Evolutionary conservation across 78 protist species (phyloP).

Genomic region (Planoprotostelium fungivorum): DNA sequence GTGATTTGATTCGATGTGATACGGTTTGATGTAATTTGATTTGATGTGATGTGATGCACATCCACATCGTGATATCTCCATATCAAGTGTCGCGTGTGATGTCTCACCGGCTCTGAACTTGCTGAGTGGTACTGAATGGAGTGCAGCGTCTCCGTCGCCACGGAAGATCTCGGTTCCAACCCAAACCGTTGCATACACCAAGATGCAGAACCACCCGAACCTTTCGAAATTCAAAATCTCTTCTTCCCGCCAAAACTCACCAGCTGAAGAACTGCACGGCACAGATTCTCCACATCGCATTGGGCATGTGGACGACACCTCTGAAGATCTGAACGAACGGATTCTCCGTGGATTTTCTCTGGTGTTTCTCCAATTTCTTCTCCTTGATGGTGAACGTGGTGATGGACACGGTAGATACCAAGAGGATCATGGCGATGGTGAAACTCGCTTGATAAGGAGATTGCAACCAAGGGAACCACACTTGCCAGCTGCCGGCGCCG

Average conservation of each 20-base stretch:
- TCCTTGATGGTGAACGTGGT: constrained; percentile 22
- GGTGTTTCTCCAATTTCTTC: constrained; percentile 1
- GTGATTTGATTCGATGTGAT: too few relatives aligned
- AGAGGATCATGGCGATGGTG: constrained; percentile 31
- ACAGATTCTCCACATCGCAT: constrained; percentile 22
- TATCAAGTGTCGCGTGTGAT: constrained; percentile 23
- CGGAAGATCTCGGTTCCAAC: constrained; percentile 48
- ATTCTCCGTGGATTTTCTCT: constrained; percentile 11
- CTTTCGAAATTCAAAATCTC: neutral
- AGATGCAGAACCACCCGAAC: constrained; percentile 61
- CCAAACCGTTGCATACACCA: constrained; percentile 54
- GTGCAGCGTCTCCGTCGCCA: constrained; percentile 50
- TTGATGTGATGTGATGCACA: too few relatives aligned
- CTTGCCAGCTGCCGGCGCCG: constrained; percentile 20
- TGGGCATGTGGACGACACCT: constrained; percentile 35
- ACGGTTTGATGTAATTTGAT: too few relatives aligned
- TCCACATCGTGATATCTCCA: constrained; percentile 8
- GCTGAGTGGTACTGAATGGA: neutral
- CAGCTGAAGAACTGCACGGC: constrained; percentile 57
- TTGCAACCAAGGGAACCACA: constrained; percentile 37
- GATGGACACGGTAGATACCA: constrained; percentile 14
- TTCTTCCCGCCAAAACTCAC: neutral
- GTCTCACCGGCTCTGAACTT: constrained; percentile 35
- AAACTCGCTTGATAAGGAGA: constrained; percentile 30
- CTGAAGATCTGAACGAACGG: constrained; percentile 19